A percentile compares a stretch with the other conserved stretches of the same genome.
These are phyloP conservation scores for Cenchrus purpureus DNA, from an alignment of 176 grass and related monocot genomes.

Conservation along the genomic window DNA sequence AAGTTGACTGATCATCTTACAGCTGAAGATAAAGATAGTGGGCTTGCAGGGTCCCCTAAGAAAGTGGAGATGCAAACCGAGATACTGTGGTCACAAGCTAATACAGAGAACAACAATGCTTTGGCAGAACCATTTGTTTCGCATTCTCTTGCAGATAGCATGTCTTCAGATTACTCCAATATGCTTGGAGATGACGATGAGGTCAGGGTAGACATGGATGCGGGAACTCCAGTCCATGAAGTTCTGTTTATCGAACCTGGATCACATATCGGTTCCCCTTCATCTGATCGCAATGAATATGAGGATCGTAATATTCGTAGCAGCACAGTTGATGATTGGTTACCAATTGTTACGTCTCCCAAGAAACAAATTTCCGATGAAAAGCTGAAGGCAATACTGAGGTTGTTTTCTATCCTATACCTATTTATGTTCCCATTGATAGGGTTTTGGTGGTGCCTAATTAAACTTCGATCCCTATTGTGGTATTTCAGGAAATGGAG, in stretches of 20 bases:
- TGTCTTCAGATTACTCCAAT: constrained; percentile 37
- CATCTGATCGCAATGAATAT: constrained; percentile 18
- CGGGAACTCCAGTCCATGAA: constrained; percentile 30
- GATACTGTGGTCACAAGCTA: constrained; percentile 17
- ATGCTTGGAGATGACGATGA: constrained; percentile 41
- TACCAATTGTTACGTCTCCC: constrained; percentile 13
- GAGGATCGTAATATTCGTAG: constrained; percentile 13
- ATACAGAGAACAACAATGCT: constrained; percentile 29
- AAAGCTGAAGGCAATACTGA: constrained; percentile 69
- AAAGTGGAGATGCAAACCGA: constrained; percentile 7
- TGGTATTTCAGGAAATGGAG: constrained; percentile 79
- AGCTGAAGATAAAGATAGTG: constrained; percentile 32
- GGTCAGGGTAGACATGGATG: constrained; percentile 44
- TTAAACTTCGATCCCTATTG: constrained; percentile 13
- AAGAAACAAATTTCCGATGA: constrained; percentile 60
- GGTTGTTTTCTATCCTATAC: constrained; percentile 52
- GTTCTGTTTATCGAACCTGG: constrained; percentile 23
- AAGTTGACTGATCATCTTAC: constrained; percentile 43
- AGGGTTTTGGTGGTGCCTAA: constrained; percentile 24
- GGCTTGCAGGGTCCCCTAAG: constrained; percentile 4
- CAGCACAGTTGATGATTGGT: constrained; percentile 17
- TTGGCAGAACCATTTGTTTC: constrained; percentile 36
- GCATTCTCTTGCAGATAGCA: constrained; percentile 1
- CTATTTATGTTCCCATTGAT: constrained; percentile 24
- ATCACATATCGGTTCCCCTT: constrained; percentile 25